Evolutionary conservation across 1,139 yeast species (phyloP).

Genomic region (Scheffersomyces parashehatae): DNA sequence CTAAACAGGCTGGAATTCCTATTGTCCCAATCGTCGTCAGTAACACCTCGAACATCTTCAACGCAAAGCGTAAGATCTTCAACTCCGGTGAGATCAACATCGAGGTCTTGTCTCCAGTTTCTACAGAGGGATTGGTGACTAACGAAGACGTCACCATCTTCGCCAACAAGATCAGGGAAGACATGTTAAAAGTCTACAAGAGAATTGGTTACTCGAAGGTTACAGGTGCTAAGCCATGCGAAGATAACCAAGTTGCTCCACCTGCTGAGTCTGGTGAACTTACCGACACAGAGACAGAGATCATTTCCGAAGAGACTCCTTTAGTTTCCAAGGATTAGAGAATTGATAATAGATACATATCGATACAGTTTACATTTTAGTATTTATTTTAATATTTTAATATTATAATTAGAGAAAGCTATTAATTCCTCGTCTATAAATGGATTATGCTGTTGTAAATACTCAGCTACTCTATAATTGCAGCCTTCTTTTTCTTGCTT

Average conservation of each 20-base stretch:
- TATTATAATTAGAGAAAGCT: neutral
- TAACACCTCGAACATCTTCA: conserved; percentile 76
- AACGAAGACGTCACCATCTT: conserved; percentile 59
- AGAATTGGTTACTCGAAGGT: conserved; percentile 35
- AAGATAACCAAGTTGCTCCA: conserved; percentile 1
- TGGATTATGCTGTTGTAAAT: too few relatives aligned
- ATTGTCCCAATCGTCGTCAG: conserved; percentile 84
- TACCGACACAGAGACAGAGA: conserved; percentile 24
- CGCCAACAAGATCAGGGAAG: conserved; percentile 36
- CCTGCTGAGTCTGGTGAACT: conserved; percentile 6
- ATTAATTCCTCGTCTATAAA: neutral
- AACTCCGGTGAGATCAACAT: conserved; percentile 62
- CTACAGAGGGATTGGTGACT: conserved; percentile 54
- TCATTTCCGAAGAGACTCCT: conserved; percentile 25
- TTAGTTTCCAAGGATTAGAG: conserved; percentile 19
- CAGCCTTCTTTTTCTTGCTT: conserved; percentile 36
- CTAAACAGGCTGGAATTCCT: conserved; percentile 89
- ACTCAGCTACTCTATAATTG: conserved; percentile 18
- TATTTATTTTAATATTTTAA: neutral
- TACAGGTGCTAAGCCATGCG: conserved; percentile 4
- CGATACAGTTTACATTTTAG: neutral
- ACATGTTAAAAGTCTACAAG: conserved; percentile 31
- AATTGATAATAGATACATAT: neutral
- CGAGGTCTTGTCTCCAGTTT: conserved; percentile 68
- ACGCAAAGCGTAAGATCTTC: conserved; percentile 56